Evolutionary conservation across 176 grass and related monocot species (phyloP), one percentile per base, ranked within the genome.

Genomic region (Musa itinerans): DNA sequence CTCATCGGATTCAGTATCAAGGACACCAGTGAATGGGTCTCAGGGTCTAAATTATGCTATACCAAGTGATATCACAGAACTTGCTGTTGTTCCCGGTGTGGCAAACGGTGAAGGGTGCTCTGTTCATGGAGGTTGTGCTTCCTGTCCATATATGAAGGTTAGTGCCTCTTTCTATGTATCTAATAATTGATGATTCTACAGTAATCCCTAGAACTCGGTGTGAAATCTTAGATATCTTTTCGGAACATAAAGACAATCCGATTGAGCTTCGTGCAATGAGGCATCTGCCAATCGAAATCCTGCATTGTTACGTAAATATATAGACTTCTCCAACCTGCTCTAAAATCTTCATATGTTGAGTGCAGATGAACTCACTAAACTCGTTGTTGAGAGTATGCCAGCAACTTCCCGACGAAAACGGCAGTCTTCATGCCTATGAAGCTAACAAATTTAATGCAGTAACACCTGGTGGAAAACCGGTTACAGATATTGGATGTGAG

Each of bases 141-240:
- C 89, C 14, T 96, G 92, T 82, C 92, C 92, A 54, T 96, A 96
- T 80, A 96, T 96, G 92, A 96, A 96, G 92, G 92, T 96, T 54
- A 56, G 70, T 55, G 19, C 1, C 49, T 52, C 24, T 61, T 76
- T 63, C 9, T 17, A 19, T 61, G 13, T 52, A 52, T 22, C 54
- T 17, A 7, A 53, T 53, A 52, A 55, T 9, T 51, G 13, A 73
- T 21, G 14, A 9, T 73, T 27, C 48, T 52, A 52, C 34, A 43
- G 34, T 6, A 6, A 43, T 43, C 34, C 0, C 6, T 43, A 43
- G 34, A 43, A 4, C 34, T 43, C 34, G 3, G 34, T 43, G 34
- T 43, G 34, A 43, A 43, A 43, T 43, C 34, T 43, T 43, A 43
- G 34, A 43, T 43, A 43, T 43, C 4, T 43, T 43, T 6, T 43